Evolutionary conservation across 371 early-diverging fungal species (phyloP).

Genomic region (Saksenaea vasiformis): DNA sequence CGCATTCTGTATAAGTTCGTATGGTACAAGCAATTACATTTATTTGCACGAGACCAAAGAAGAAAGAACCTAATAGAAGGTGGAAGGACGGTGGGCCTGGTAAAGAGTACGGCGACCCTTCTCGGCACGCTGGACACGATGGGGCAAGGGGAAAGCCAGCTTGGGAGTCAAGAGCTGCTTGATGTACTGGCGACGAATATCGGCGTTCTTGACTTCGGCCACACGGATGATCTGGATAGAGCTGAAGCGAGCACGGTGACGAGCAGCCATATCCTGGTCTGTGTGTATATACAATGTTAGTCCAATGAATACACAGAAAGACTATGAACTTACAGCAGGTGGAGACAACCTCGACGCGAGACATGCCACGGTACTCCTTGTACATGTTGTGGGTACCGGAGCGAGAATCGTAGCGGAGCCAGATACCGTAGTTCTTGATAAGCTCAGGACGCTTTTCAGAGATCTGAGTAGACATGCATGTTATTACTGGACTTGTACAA

Average conservation of each 20-base stretch:
- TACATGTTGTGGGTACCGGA: constrained; percentile 99
- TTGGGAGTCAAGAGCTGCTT: constrained; percentile 83
- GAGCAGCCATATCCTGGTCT: constrained; percentile 97
- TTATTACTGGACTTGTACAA: background rate
- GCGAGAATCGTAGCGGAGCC: constrained; percentile 98
- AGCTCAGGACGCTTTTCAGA: constrained; percentile 86
- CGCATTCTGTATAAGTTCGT: background rate
- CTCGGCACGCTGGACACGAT: constrained; percentile 81
- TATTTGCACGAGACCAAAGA: constrained; percentile 6
- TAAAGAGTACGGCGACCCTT: constrained; percentile 70
- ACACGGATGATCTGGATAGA: constrained; percentile 96
- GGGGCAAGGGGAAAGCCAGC: constrained; percentile 96
- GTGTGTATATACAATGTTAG: background rate
- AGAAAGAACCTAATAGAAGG: constrained; percentile 63
- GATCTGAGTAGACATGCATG: constrained; percentile 56
- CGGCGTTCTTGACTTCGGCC: constrained; percentile 80
- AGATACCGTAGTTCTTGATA: constrained; percentile 99
- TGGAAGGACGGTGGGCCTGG: constrained; percentile 88
- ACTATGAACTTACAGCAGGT: constrained; percentile 63
- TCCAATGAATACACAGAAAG: background rate
- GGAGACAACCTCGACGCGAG: constrained; percentile 90
- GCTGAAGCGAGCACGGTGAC: constrained; percentile 95
- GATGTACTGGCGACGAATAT: constrained; percentile 95
- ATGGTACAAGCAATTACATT: background rate
- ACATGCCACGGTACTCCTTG: constrained; percentile 99